Conservation (phyloP, 2,329 filamentous ascomycete genomes). For the Chaetomiaceae sp. region DNA sequence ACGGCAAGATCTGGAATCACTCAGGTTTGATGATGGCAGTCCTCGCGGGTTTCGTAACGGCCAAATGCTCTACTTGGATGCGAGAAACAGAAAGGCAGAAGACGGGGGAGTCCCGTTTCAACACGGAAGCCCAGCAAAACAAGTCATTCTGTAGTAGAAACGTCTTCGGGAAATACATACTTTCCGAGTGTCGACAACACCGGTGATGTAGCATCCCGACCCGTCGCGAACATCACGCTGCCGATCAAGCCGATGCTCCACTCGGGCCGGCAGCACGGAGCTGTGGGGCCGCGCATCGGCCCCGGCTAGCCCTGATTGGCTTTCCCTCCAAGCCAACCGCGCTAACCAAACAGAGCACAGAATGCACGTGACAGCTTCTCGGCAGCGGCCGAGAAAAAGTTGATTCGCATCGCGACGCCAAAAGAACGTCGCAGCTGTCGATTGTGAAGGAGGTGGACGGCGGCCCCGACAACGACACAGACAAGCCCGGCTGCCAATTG, state of each 20-base stretch:
- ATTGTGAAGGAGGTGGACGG: conserved; percentile 18
- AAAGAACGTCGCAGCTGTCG: conserved; percentile 1
- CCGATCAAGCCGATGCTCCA: neutral
- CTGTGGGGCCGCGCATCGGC: neutral
- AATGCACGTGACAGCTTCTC: conserved; percentile 18
- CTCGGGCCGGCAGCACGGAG: conserved; percentile 3
- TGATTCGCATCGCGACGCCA: conserved; percentile 13
- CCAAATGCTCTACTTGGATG: no score
- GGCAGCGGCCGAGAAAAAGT: conserved; percentile 19
- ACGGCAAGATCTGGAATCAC: no score
- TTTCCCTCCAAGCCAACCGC: neutral
- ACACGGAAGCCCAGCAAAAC: no score
- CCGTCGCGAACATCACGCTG: no score
- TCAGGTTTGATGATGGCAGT: no score
- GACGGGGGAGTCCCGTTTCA: no score
- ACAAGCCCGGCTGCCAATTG: conserved; percentile 10
- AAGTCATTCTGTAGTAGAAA: no score
- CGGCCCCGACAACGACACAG: conserved; percentile 4
- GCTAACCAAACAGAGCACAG: neutral
- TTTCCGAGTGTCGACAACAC: no score
- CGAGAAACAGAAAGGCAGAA: no score
- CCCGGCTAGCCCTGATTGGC: conserved; percentile 9
- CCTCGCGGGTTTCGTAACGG: no score
- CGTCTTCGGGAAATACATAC: no score
- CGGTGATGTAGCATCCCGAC: no score